Base-by-base conservation (phyloP, 2,329 filamentous ascomycete genomes). In the Periconia macrospinosa region DNA sequence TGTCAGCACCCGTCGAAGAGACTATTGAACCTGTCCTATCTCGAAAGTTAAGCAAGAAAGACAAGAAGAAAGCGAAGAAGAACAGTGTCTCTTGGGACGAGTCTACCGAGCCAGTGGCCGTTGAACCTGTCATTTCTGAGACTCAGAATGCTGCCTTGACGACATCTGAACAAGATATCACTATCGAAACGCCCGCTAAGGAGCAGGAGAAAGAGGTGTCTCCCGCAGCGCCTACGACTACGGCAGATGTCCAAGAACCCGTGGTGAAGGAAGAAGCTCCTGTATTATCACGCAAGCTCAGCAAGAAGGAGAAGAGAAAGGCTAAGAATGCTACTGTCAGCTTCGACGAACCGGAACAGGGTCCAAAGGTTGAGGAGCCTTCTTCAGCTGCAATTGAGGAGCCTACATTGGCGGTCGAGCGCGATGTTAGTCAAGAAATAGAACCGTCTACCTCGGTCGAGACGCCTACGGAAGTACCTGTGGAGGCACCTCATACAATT, bases 251-350 rank as follows among this genome's bases (percentile, higher is more conserved):
- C 30, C 47, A 41, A 33, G 18, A 51, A 10, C 11, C 19, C 7
- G 47, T 14, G 9, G 18, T 53, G 1, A 57, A 62, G 1, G 59
- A 62, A 40, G 55, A 65, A 17, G 23, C 41, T 9, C 49, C 57
- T 17, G 51, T 42, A 20, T 42, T 55, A 19, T 51, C 57, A 15
- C 60, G 49, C 27, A 73, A 74, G 57, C 65, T 65, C 54, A 69
- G 72, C 30, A 77, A 78, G 63, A 78, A 78, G 47, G 72, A 75
- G 27, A 77, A 76, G 61, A 75, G 75, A 46, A 78, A 78, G 56
- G 67, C 63, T 11, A 58, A 62, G 45, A 46, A 59, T 30, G 47
- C 50, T 46, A 35, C 45, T 18, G 14, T 50, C 9, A 40, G 27
- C 11, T 52, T 30, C 37, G 45, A 56, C 19, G 58, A 56, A 18